phyloP scores from a whole-genome alignment of 257 asterid genomes.

The Primulina eburnea region DNA sequence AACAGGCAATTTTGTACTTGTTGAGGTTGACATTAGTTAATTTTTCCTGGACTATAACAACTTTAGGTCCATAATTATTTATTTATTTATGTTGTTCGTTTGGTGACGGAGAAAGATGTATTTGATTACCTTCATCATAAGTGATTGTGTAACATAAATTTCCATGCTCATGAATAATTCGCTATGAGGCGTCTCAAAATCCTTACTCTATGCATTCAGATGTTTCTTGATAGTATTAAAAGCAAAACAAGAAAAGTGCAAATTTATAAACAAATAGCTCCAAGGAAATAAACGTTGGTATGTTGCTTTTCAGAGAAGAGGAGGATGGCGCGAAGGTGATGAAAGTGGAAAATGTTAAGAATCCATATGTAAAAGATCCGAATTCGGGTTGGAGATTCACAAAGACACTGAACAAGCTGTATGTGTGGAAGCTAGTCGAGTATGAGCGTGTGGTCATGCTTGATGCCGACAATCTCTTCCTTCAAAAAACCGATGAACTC shows the following conservation, averaged over 20 bases:
- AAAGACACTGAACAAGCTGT: constrained; percentile 74
- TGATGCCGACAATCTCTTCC: constrained; percentile 89
- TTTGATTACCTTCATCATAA: not conserved
- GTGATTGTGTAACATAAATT: not conserved
- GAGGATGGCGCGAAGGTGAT: constrained; percentile 80
- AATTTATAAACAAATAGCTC: not conserved
- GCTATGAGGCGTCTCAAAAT: not conserved
- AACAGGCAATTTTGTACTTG: not conserved
- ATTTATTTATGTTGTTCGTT: no score
- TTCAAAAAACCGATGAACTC: constrained; percentile 65
- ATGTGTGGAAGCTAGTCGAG: constrained; percentile 84
- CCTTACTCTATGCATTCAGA: not conserved
- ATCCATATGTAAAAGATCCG: constrained; percentile 49
- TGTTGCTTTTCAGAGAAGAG: constrained; percentile 36
- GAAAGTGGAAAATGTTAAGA: constrained; percentile 65
- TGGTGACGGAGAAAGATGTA: not conserved
- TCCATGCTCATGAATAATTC: not conserved
- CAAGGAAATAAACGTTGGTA: constrained; percentile 4
- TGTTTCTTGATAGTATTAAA: not conserved
- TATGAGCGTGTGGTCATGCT: constrained; percentile 89
- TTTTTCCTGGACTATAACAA: no score
- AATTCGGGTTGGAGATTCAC: constrained; percentile 61
- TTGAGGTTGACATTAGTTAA: no score
- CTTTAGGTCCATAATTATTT: no score
- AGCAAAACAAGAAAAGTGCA: not conserved